Evolutionary conservation across 1,284 basidiomycete species (phyloP).

Genomic region (Apiotrichum mycotoxinovorans): DNA sequence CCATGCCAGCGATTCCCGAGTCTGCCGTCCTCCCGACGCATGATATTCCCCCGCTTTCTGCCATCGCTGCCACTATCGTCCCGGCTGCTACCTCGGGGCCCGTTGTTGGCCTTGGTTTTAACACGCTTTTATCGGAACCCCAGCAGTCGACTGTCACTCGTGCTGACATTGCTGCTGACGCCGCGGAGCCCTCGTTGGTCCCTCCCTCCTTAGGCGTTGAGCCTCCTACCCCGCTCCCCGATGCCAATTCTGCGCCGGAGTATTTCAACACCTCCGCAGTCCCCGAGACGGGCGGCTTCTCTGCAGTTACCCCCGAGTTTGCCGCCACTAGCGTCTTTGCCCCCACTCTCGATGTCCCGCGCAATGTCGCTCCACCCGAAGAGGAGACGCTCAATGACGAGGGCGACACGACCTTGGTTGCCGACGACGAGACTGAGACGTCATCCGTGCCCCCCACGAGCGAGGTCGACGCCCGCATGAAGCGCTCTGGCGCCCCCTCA

Average conservation of each 20-base stretch:
- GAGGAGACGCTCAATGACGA: not conserved
- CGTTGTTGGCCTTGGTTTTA: not conserved
- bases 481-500: slow-evolving; percentile 8
- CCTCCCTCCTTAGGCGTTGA: not conserved
- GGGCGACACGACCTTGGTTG: not conserved
- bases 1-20: not conserved
- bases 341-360: not conserved
- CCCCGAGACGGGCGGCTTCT: not conserved
- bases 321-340: not conserved
- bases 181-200: not conserved
- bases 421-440: not conserved
- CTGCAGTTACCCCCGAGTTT: slow-evolving; percentile 5
- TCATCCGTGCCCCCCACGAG: not conserved
- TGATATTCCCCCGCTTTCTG: not conserved
- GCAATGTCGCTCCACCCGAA: not conserved
- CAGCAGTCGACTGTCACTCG: not conserved
- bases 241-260: not conserved
- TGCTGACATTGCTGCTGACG: too few relatives aligned
- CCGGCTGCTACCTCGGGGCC: not conserved
- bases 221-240: not conserved
- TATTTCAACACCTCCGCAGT: not conserved
- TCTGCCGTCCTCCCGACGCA: not conserved
- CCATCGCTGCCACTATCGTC: not conserved
- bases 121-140: not conserved
- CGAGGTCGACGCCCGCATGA: not conserved